Evolutionary conservation across 495 filamentous ascomycete species (phyloP).

Genomic region (Staphylotrichum longicolle): DNA sequence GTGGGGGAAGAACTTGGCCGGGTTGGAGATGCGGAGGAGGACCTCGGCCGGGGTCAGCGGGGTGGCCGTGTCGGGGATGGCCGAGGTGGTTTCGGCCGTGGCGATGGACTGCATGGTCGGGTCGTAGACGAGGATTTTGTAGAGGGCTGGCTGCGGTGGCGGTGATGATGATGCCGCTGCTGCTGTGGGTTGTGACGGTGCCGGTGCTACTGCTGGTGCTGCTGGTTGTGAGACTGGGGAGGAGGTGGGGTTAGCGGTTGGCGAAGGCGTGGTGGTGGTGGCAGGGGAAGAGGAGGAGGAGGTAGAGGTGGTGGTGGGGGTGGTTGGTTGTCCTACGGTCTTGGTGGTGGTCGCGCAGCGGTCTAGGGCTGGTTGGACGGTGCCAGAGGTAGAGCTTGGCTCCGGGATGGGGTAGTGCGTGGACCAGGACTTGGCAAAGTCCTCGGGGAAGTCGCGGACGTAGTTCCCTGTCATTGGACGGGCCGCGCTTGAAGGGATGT

Average conservation of each 20-base stretch:
- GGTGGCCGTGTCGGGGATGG: conserved; percentile 45
- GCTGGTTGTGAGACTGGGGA: too few species aligned
- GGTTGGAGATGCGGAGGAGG: conserved; percentile 64
- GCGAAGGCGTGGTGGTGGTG: background rate
- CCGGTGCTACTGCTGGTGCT: too few species aligned
- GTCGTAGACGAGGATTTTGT: conserved; percentile 75
- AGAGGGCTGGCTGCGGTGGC: conserved; percentile 46
- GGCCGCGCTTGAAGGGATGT: background rate
- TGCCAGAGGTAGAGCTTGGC: conserved; percentile 16
- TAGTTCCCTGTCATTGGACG: conserved; percentile 41
- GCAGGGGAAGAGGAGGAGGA: background rate
- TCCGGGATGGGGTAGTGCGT: conserved; percentile 20
- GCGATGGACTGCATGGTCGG: conserved; percentile 58
- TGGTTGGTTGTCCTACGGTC: background rate
- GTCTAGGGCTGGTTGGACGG: conserved; percentile 40
- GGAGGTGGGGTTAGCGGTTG: too few species aligned
- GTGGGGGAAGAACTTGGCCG: conserved; percentile 69
- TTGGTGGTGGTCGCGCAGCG: conserved; percentile 18
- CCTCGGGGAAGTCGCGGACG: conserved; percentile 47
- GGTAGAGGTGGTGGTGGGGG: background rate
- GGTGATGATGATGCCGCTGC: background rate
- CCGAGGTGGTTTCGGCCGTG: conserved; percentile 61
- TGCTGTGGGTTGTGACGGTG: background rate
- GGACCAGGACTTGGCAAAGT: conserved; percentile 42
- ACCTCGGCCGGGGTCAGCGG: conserved; percentile 59